These are phyloP conservation scores for Aspergillus hortae DNA, from an alignment of 2,329 filamentous ascomycete species.

Conservation along the genomic window DNA sequence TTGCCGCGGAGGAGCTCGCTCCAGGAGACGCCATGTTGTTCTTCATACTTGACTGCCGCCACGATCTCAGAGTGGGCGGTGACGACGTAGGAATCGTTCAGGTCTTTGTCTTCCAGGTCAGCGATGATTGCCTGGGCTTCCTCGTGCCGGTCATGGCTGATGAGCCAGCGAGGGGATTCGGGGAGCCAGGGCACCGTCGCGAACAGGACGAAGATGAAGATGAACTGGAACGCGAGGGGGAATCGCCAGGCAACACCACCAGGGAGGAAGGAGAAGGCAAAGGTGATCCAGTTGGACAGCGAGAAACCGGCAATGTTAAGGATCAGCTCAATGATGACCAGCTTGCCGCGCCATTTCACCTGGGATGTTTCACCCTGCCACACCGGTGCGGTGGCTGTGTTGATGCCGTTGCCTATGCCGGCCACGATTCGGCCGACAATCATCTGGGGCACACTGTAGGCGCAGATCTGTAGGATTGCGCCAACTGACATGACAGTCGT, in stretches of 20 bases:
- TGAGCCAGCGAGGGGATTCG: constrained; percentile 28
- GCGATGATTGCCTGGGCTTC: constrained; percentile 45
- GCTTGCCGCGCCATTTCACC: constrained; percentile 24
- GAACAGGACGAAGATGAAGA: constrained; percentile 25
- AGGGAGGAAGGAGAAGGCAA: constrained; percentile 40
- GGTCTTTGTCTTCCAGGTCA: constrained; percentile 21
- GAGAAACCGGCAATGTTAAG: constrained; percentile 35
- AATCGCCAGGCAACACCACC: constrained; percentile 31
- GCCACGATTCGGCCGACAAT: constrained; percentile 25
- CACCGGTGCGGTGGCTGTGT: constrained; percentile 47
- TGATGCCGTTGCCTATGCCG: constrained; percentile 35
- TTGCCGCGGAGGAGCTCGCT: constrained; percentile 47
- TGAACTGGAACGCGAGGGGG: constrained; percentile 30
- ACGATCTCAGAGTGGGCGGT: too few species aligned
- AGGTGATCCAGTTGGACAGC: constrained; percentile 43
- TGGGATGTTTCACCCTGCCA: constrained; percentile 51
- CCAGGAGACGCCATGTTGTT: constrained; percentile 49
- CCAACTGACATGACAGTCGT: constrained; percentile 42
- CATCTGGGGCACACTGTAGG: constrained; percentile 41
- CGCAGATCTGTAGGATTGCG: constrained; percentile 41
- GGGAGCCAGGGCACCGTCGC: constrained; percentile 33
- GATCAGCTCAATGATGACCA: constrained; percentile 29
- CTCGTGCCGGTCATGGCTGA: constrained; percentile 18
- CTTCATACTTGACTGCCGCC: constrained; percentile 37
- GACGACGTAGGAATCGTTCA: too few species aligned